Conservation (phyloP, 169 alveolate species). For the Eimeria sp. region DNA sequence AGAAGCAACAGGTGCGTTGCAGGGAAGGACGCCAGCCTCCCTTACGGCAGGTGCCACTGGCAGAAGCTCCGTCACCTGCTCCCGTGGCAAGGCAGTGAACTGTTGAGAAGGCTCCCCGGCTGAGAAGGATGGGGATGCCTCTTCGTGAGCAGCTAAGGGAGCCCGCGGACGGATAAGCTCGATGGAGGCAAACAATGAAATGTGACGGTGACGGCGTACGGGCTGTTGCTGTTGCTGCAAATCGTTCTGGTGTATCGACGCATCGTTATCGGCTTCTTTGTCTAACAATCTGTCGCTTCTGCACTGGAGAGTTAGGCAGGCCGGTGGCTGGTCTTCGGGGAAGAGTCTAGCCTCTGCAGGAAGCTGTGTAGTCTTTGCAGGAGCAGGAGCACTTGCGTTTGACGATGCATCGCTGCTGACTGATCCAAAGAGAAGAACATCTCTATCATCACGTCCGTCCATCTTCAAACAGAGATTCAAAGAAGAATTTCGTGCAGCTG, state of each 20-base stretch:
- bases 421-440: constrained; percentile 38
- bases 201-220: constrained; percentile 41
- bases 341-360: background rate
- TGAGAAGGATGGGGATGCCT: background rate
- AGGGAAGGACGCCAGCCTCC: background rate
- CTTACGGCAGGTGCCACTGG: background rate
- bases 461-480: background rate
- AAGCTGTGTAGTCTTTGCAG: background rate
- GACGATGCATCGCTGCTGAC: constrained; percentile 7
- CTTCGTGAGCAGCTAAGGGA: background rate
- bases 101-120: background rate
- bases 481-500: background rate
- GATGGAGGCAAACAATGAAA: constrained; percentile 35
- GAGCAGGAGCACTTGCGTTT: background rate
- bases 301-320: background rate
- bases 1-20: background rate
- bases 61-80: background rate
- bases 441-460: constrained; percentile 27
- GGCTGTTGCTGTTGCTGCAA: background rate
- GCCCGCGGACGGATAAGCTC: constrained; percentile 13
- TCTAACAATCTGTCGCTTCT: background rate
- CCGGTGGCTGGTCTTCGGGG: background rate
- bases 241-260: background rate
- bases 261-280: background rate
- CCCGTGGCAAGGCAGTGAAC: background rate